Conservation (phyloP, 2,329 filamentous ascomycete genomes). For the Calonectria montana region DNA sequence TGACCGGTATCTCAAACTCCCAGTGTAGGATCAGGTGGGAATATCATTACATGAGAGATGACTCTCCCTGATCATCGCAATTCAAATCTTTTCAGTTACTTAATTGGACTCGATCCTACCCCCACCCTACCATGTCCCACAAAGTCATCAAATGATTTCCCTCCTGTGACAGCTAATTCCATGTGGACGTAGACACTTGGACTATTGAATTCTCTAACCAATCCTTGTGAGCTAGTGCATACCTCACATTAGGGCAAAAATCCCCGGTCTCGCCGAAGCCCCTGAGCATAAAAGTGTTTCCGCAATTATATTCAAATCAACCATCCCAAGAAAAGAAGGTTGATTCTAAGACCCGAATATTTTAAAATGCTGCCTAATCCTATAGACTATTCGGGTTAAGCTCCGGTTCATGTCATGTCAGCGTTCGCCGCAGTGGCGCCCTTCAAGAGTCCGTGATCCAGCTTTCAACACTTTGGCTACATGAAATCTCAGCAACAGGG, state of each 20-base stretch:
- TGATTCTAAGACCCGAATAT: not conserved
- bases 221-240: not conserved
- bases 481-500: not conserved
- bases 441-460: not conserved
- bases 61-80: not conserved
- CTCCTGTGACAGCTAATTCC: not conserved
- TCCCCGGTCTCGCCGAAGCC: not conserved
- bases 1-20: not conserved
- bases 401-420: not conserved
- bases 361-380: constrained; percentile 2
- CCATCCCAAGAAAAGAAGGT: constrained; percentile 10
- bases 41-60: not conserved
- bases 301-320: not conserved
- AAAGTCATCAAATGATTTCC: not conserved
- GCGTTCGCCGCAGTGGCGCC: not conserved
- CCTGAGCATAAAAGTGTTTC: not conserved
- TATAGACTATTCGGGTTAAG: not conserved
- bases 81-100: not conserved
- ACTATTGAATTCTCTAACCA: constrained; percentile 2
- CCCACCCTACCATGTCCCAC: not conserved
- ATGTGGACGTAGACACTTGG: not conserved
- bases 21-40: not conserved
- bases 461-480: not conserved
- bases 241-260: not conserved
- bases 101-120: not conserved